Base-by-base conservation (phyloP, 202 grass and related monocot genomes). In the Cymbopogon flexuosus region DNA sequence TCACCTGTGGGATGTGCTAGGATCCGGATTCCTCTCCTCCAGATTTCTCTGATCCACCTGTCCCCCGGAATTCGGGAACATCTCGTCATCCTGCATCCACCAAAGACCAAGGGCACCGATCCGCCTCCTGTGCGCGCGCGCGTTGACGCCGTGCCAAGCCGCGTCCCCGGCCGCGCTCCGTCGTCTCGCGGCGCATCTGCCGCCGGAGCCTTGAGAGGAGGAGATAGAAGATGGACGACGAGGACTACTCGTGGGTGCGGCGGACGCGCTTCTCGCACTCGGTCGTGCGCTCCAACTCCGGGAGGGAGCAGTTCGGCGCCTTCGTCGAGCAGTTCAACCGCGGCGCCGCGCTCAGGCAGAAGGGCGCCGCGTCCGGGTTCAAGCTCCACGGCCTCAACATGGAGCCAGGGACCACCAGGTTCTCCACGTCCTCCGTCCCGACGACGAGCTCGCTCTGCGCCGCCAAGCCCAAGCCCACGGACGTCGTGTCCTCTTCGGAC, bases 211-310 rank as follows among this genome's bases (percentile, higher is more conserved):
- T 27, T 27, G 27, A 27, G 31, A 6, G 34, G 46, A 5, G 15
- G 51, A 87, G 79, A 2, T 2, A 41, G 40, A 41, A 58, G 54
- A 92, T 86, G 88, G 79, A 93, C 40, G 88, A 96, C 13, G 88
- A 93, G 47, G 87, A 82, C 36, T 89, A 72, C 80, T 97, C 93
- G 76, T 97, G 88, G 93, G 68, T 97, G 74, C 82, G 73, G 72
- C 89, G 90, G 22, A 79, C 90, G 22, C 84, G 85, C 64, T 97
- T 87, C 82, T 87, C 93, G 11, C 86, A 93, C 77, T 84, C 86
- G 29, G 75, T 89, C 70, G 80, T 89, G 11, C 76, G 86, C 34
- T 93, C 86, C 37, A 86, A 68, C 49, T 89, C 80, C 42, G 75
- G 86, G 47, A 57, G 83, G 79, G 70, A 79, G 79, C 79, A 85